Conservation (phyloP, 495 filamentous ascomycete species). For the Glonium stellatum region DNA sequence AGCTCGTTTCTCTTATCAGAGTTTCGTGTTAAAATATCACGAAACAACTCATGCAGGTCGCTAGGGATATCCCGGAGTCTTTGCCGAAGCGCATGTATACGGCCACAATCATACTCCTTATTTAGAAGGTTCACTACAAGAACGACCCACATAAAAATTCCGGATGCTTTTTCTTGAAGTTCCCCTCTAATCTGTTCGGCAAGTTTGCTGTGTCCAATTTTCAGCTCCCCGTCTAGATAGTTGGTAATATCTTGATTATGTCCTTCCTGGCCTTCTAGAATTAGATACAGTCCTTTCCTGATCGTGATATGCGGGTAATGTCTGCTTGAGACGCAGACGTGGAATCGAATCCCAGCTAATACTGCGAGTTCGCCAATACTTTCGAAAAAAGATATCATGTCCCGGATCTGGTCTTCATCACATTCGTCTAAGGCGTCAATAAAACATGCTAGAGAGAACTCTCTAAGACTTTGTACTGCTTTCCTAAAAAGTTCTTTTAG, state of each 20-base stretch:
- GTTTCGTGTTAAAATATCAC: slow-evolving; percentile 13
- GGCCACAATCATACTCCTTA: slow-evolving; percentile 15
- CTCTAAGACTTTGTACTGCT: slow-evolving; percentile 11
- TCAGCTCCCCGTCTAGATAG: slow-evolving; percentile 17
- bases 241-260: slow-evolving; percentile 17
- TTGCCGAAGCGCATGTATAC: slow-evolving; percentile 10
- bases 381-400: slow-evolving; percentile 20
- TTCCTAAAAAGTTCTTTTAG: slow-evolving; percentile 9
- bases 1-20: slow-evolving; percentile 2
- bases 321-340: slow-evolving; percentile 45
- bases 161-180: slow-evolving; percentile 15
- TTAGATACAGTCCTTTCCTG: slow-evolving; percentile 29
- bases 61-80: slow-evolving; percentile 18
- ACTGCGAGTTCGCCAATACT: slow-evolving; percentile 9
- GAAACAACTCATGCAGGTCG: slow-evolving; percentile 19
- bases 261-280: slow-evolving; percentile 28
- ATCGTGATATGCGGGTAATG: slow-evolving; percentile 46
- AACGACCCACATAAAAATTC: slow-evolving; percentile 26
- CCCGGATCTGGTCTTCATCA: slow-evolving; percentile 13
- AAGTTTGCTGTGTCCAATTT: slow-evolving; percentile 11
- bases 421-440: slow-evolving; percentile 26
- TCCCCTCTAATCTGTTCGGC: slow-evolving; percentile 14
- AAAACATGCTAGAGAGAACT: slow-evolving; percentile 11
- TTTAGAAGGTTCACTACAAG: slow-evolving; percentile 22
- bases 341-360: slow-evolving; percentile 9